Base-by-base conservation (phyloP, 305 asterid species). In the Lippia alba region DNA sequence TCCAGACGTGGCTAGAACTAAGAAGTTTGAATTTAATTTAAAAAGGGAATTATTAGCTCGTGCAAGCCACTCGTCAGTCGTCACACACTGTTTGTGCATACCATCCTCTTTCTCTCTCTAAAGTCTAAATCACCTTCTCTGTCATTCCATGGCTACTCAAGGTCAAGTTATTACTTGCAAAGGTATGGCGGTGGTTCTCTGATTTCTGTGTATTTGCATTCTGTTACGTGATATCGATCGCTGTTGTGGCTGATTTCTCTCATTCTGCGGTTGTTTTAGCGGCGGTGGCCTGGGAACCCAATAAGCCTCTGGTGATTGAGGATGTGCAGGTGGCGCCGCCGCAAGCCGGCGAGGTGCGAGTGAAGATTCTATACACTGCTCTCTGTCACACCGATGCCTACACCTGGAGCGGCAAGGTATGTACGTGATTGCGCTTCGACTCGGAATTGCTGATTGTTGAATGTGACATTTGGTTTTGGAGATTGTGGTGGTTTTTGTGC, bases 271-370 rank as follows among this genome's bases (percentile, higher is more conserved):
- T 44, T 44, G 8, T 16, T 32, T 44, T 34, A 91, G 99, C 98
- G 60, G 98, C 99, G 89, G 99, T 95, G 91, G 97, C 99, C 83
- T 95, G 98, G 98, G 99, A 95, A 87, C 91, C 99, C 86, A 90
- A 90, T 64, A 95, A 95, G 81, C 97, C 99, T 0, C 85, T 92
- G 73, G 97, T 86, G 78, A 92, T 95, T 46, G 97, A 95, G 85
- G 97, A 95, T 18, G 98, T 94, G 39, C 94, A 95, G 93, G 99
- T 94, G 77, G 96, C 92, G 67, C 99, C 98, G 73, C 99, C 99
- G 33, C 99, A 92, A 60, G 85, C 96, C 64, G 96, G 99, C 6
- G 99, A 95, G 78, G 98, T 95, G 48, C 88, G 99, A 56, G 76
- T 95, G 66, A 85, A 90, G 85, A 76, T 95, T 70, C 86, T 92